Percentiles rank a stretch among this genome's conserved stretches.
These are phyloP conservation scores for Pythium grandisporangium DNA, from an alignment of 352 stramenopile species.

Conservation along the genomic window DNA sequence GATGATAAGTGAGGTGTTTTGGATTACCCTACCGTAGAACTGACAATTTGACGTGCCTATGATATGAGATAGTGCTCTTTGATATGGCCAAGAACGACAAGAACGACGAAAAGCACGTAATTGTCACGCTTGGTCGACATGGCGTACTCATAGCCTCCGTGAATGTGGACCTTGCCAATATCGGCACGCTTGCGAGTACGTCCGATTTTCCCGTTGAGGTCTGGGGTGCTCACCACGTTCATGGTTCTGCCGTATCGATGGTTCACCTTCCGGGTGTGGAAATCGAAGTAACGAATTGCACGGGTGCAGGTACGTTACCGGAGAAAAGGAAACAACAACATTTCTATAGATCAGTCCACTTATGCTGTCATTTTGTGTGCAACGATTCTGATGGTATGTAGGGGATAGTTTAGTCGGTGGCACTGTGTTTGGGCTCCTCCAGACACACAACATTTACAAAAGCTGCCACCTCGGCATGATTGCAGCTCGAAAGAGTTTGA, in stretches of 20 bases:
- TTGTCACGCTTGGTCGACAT: slow-evolving; percentile 74
- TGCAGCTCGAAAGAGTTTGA: slow-evolving; percentile 54
- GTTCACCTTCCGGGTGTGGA: slow-evolving; percentile 52
- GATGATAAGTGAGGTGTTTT: background rate
- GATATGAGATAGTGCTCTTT: slow-evolving; percentile 50
- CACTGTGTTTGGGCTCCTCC: slow-evolving; percentile 65
- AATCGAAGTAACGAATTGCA: slow-evolving; percentile 62
- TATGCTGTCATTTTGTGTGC: too few relatives aligned
- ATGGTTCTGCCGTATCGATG: slow-evolving; percentile 31
- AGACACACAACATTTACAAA: slow-evolving; percentile 43
- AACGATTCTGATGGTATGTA: slow-evolving; percentile 11
- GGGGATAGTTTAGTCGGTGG: slow-evolving; percentile 70
- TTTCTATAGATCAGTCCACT: too few relatives aligned
- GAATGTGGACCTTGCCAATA: slow-evolving; percentile 27
- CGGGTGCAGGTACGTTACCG: slow-evolving; percentile 47
- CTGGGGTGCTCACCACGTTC: slow-evolving; percentile 45
- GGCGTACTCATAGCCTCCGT: slow-evolving; percentile 61
- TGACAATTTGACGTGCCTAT: too few relatives aligned
- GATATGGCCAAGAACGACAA: slow-evolving; percentile 49
- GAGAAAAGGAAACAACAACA: too few relatives aligned
- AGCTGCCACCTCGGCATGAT: slow-evolving; percentile 74
- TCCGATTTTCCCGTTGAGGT: slow-evolving; percentile 35
- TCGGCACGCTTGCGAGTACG: slow-evolving; percentile 15
- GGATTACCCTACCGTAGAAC: background rate
- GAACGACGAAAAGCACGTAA: slow-evolving; percentile 42